These are phyloP conservation scores for Jasminum sambac DNA, from an alignment of 257 asterid genomes.

Conservation along the genomic window DNA sequence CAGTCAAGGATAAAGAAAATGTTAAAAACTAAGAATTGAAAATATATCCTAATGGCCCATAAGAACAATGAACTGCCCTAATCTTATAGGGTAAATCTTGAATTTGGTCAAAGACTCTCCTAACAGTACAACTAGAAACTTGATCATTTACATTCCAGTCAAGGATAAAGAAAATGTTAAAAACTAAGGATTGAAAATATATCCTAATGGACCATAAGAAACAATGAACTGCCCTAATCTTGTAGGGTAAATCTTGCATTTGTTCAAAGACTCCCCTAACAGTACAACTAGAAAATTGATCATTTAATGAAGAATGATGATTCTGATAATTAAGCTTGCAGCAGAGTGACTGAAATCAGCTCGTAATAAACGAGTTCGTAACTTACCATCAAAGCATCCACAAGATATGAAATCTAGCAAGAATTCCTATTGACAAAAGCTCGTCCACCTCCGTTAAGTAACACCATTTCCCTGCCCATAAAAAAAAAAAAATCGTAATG, in stretches of 20 bases:
- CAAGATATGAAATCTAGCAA: not conserved
- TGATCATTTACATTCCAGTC: conserved; percentile 19
- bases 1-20: not conserved
- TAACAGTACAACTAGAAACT: not conserved
- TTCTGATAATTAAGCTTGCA: conserved; percentile 11
- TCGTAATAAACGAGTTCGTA: conserved; percentile 12
- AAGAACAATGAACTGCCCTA: not conserved
- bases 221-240: not conserved
- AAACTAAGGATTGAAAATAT: not conserved
- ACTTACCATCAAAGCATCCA: conserved; percentile 22
- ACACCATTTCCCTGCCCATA: conserved; percentile 14
- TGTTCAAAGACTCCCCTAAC: not conserved
- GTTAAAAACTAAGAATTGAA: not conserved
- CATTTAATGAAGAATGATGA: conserved; percentile 28
- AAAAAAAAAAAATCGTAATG: not conserved
- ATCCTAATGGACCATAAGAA: not conserved
- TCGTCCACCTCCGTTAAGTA: conserved; percentile 4
- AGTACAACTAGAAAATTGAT: conserved; percentile 4
- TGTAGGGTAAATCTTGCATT: not conserved
- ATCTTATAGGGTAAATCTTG: not conserved
- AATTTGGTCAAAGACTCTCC: not conserved
- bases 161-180: not conserved
- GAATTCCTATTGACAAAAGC: conserved; percentile 17
- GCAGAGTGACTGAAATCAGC: conserved; percentile 3
- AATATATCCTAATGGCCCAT: not conserved